phyloP scores from a whole-genome alignment of 768 basidiomycete genomes.

The Tulasnella sp. region DNA sequence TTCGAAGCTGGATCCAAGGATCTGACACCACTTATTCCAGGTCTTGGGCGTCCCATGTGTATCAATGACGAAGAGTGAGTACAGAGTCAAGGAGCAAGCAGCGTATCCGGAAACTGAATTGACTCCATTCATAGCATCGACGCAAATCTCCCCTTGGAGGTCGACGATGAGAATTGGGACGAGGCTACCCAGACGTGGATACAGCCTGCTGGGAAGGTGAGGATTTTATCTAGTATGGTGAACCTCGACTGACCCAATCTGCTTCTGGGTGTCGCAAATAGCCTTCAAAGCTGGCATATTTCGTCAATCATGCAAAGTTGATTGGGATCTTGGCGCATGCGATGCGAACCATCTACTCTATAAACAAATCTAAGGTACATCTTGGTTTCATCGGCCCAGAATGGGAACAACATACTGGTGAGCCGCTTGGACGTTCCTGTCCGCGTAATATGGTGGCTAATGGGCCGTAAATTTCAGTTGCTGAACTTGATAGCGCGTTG shows the following conservation, averaged over 20 bases:
- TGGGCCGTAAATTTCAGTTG: background rate
- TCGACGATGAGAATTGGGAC: conserved; percentile 76
- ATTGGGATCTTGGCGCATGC: conserved; percentile 50
- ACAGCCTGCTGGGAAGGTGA: conserved; percentile 42
- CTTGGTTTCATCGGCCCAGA: no score
- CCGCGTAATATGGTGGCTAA: background rate
- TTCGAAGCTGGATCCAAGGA: conserved; percentile 25
- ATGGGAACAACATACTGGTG: conserved; percentile 47
- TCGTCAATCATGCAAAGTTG: conserved; percentile 44
- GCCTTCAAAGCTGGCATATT: conserved; percentile 44
- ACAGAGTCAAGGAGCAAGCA: background rate
- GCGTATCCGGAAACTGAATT: background rate
- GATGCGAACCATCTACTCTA: conserved; percentile 55
- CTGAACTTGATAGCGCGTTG: conserved; percentile 42
- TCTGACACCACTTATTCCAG: conserved; percentile 19
- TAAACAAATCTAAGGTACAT: conserved; percentile 52
- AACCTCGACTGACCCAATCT: background rate
- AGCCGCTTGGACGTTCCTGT: background rate
- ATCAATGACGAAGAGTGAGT: conserved; percentile 66
- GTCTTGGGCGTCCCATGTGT: conserved; percentile 52
- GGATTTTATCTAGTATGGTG: background rate
- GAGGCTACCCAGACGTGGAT: conserved; percentile 44
- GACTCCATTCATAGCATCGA: conserved; percentile 42
- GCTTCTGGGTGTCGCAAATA: background rate
- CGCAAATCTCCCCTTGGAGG: conserved; percentile 56